These are phyloP conservation scores for Proliferodiscus dingleyae DNA, from an alignment of 2,329 filamentous ascomycete species.

Conservation along the genomic window DNA sequence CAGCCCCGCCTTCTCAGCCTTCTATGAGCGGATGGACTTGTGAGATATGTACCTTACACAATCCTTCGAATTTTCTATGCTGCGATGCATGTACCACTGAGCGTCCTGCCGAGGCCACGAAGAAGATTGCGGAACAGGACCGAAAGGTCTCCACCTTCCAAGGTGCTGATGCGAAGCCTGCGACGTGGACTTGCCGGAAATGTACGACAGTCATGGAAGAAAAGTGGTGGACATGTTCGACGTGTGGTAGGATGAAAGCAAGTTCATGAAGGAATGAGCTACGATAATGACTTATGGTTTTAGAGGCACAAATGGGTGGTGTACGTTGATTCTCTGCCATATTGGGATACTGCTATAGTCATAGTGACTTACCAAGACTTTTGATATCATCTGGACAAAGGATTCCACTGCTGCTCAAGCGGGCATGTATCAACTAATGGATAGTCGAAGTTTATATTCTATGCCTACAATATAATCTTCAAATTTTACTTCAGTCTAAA, in stretches of 20 bases:
- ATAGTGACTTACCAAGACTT: no score
- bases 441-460: no score
- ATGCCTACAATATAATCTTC: neutral
- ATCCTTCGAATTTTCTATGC: conserved; percentile 44
- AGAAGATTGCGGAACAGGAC: conserved; percentile 17
- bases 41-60: conserved; percentile 51
- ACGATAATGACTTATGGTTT: conserved; percentile 6
- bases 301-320: neutral
- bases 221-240: conserved; percentile 53
- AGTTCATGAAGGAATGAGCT: conserved; percentile 33
- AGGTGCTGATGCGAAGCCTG: conserved; percentile 9
- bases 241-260: conserved; percentile 51
- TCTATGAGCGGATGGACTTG: conserved; percentile 50
- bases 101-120: conserved; percentile 32
- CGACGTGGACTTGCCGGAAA: conserved; percentile 46
- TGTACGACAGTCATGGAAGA: conserved; percentile 49
- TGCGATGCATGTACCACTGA: conserved; percentile 54
- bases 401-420: no score
- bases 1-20: conserved; percentile 6
- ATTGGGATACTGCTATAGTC: no score
- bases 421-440: neutral
- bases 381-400: no score
- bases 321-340: no score
- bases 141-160: conserved; percentile 8
- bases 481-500: neutral